Evolutionary conservation across 768 basidiomycete species (phyloP).

Genomic region (Mycena rosella): DNA sequence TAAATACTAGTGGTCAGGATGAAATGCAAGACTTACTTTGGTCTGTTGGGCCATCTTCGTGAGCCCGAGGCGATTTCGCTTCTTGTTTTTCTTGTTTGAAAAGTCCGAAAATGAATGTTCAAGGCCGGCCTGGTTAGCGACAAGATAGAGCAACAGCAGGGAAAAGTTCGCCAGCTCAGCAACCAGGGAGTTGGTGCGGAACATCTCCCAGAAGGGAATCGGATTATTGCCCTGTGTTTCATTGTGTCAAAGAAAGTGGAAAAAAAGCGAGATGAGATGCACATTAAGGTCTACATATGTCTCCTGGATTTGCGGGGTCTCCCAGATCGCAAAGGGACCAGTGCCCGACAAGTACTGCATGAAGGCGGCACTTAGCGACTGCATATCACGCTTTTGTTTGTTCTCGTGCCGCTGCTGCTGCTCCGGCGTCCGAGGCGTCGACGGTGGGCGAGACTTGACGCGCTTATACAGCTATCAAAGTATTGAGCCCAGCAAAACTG

Average conservation of each 20-base stretch:
- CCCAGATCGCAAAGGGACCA: too few relatives aligned
- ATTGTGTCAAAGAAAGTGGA: too few relatives aligned
- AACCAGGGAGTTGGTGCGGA: background rate
- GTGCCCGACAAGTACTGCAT: too few relatives aligned
- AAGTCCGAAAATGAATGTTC: constrained; percentile 30
- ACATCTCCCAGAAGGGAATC: constrained; percentile 21
- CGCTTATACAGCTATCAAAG: too few relatives aligned
- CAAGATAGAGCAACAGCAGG: constrained; percentile 3
- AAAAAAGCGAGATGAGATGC: too few relatives aligned
- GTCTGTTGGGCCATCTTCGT: constrained; percentile 23
- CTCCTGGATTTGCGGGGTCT: too few relatives aligned
- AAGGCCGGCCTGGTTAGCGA: constrained; percentile 26
- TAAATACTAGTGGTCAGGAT: background rate
- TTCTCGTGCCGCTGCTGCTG: too few relatives aligned
- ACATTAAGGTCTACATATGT: too few relatives aligned
- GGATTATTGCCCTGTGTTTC: constrained; percentile 14
- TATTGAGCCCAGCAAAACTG: too few relatives aligned
- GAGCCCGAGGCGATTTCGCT: constrained; percentile 19
- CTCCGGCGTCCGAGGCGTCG: background rate
- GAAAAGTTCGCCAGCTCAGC: constrained; percentile 8
- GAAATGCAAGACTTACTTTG: constrained; percentile 4
- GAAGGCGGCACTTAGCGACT: too few relatives aligned
- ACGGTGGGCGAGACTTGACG: background rate
- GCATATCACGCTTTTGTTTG: too few relatives aligned
- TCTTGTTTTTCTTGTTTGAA: constrained; percentile 27